Evolutionary conservation across 352 stramenopile genomes (phyloP).

Genomic region (Plasmopara halstedii): DNA sequence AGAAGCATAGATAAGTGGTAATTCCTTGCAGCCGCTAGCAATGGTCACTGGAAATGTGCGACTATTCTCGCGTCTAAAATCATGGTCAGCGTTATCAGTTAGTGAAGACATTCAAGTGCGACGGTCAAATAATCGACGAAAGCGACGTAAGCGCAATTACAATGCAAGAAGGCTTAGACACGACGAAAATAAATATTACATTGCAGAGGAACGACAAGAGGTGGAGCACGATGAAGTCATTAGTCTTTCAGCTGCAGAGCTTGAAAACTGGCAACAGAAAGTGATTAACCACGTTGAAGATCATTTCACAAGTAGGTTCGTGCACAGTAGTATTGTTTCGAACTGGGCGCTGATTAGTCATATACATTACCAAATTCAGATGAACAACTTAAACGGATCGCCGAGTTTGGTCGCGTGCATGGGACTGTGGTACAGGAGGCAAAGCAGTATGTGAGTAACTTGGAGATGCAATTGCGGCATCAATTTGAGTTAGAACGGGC

Average conservation of each 20-base stretch:
- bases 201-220: neutral
- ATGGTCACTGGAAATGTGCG: too few relatives aligned
- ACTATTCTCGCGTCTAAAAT: neutral
- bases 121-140: constrained; percentile 10
- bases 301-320: constrained; percentile 52
- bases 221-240: constrained; percentile 17
- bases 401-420: constrained; percentile 67
- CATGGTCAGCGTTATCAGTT: constrained; percentile 5
- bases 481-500: constrained; percentile 45
- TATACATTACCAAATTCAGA: too few relatives aligned
- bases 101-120: neutral
- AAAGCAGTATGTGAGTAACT: constrained; percentile 50
- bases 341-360: too few relatives aligned
- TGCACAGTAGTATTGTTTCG: constrained; percentile 1
- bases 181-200: constrained; percentile 3
- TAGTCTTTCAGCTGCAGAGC: constrained; percentile 42
- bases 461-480: constrained; percentile 41
- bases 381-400: constrained; percentile 72
- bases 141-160: constrained; percentile 14
- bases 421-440: constrained; percentile 56
- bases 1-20: too few relatives aligned
- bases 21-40: too few relatives aligned
- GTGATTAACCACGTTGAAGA: constrained; percentile 56
- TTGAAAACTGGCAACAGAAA: constrained; percentile 55
- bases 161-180: neutral